phyloP scores from a whole-genome alignment of 805 yeast species.

The Candida peoriensis region DNA sequence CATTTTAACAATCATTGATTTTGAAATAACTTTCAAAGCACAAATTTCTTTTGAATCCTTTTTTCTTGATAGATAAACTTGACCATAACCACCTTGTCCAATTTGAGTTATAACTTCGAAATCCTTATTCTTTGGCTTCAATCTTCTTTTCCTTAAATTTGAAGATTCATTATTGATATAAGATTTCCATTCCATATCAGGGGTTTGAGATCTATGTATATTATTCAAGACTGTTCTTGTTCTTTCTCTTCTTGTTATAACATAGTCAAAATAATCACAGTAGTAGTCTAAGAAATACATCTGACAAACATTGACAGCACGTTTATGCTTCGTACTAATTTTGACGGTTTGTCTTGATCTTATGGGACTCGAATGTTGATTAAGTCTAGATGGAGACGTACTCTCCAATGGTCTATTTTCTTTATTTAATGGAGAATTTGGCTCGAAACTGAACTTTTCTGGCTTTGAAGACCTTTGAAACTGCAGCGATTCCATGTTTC shows the following conservation, averaged over 20 bases:
- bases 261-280: slow-evolving; percentile 92
- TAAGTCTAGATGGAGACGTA: slow-evolving; percentile 24
- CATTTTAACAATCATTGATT: slow-evolving; percentile 75
- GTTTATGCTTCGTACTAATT: slow-evolving; percentile 53
- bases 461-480: slow-evolving; percentile 10
- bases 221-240: slow-evolving; percentile 62
- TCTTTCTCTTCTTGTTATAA: slow-evolving; percentile 80
- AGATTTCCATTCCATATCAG: slow-evolving; percentile 58
- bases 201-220: slow-evolving; percentile 33
- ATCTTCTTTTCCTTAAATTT: slow-evolving; percentile 77
- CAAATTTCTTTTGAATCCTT: slow-evolving; percentile 92
- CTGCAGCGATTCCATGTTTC: slow-evolving; percentile 24
- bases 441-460: slow-evolving; percentile 25
- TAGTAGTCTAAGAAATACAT: slow-evolving; percentile 92
- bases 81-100: slow-evolving; percentile 99
- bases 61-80: slow-evolving; percentile 93
- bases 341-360: slow-evolving; percentile 13
- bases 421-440: slow-evolving; percentile 36
- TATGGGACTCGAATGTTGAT: slow-evolving; percentile 7
- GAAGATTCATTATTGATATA: slow-evolving; percentile 84
- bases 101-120: slow-evolving; percentile 96
- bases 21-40: slow-evolving; percentile 89
- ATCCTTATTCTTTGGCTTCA: slow-evolving; percentile 90
- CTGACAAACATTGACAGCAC: slow-evolving; percentile 88
- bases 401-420: slow-evolving; percentile 31